Evolutionary conservation across 257 asterid species (phyloP).

Genomic region (Nicotiana attenuata): DNA sequence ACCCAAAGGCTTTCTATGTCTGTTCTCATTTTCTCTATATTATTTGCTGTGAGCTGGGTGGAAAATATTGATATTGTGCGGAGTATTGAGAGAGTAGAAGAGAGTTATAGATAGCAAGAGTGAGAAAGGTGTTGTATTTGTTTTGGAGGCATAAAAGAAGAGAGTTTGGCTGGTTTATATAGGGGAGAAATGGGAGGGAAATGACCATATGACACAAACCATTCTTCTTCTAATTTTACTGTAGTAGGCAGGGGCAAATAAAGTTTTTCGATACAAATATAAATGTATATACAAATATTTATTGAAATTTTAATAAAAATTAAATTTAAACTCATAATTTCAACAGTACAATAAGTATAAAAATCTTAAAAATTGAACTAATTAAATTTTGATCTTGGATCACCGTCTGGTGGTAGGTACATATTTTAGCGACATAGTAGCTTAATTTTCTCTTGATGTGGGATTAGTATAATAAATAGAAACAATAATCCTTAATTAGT

Average conservation of each 20-base stretch:
- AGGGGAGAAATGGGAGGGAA: neutral
- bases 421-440: neutral
- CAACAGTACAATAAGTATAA: too few species aligned
- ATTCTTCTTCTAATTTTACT: too few species aligned
- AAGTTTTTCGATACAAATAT: too few species aligned
- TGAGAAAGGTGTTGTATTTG: neutral
- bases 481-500: neutral
- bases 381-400: too few species aligned
- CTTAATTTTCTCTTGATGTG: neutral
- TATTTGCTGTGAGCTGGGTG: neutral
- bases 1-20: conserved; percentile 59
- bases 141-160: neutral
- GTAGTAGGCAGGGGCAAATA: too few species aligned
- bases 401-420: neutral
- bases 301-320: too few species aligned
- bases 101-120: neutral
- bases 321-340: too few species aligned
- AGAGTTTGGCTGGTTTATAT: neutral
- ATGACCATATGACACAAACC: neutral
- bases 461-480: neutral
- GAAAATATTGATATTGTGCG: neutral
- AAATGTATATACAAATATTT: too few species aligned
- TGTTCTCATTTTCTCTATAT: conserved; percentile 18
- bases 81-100: neutral
- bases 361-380: too few species aligned